Evolutionary conservation across 2,329 filamentous ascomycete species (phyloP).

Genomic region (Verticillium albo-atrum): DNA sequence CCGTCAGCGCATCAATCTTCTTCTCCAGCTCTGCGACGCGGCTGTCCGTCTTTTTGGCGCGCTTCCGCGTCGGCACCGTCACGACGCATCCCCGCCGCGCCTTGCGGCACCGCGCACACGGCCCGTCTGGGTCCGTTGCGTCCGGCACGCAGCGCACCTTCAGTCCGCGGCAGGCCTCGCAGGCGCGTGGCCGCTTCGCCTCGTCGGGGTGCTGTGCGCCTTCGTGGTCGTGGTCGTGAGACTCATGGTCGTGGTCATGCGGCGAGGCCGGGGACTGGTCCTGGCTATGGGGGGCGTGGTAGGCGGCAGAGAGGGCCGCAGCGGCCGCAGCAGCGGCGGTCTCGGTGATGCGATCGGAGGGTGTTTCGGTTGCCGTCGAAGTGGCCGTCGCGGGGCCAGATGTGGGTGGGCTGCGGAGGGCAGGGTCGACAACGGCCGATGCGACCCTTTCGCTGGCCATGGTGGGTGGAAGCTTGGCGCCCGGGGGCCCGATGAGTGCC

Average conservation of each 20-base stretch:
- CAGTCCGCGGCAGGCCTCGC: constrained; percentile 69
- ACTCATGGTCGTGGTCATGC: constrained; percentile 4
- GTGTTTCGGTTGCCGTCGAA: neutral
- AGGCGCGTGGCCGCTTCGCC: constrained; percentile 65
- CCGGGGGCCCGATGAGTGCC: constrained; percentile 1
- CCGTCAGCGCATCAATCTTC: constrained; percentile 86
- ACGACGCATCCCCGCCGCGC: constrained; percentile 73
- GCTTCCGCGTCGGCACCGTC: constrained; percentile 69
- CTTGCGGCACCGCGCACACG: constrained; percentile 75
- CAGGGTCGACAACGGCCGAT: constrained; percentile 9
- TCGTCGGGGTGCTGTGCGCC: constrained; percentile 29
- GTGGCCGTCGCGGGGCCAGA: neutral
- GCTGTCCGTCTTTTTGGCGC: constrained; percentile 89
- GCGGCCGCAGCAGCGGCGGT: constrained; percentile 1
- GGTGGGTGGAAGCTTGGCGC: neutral
- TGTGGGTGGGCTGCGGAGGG: constrained; percentile 2
- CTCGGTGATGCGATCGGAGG: constrained; percentile 1
- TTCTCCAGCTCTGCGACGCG: constrained; percentile 86
- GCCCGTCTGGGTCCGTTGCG: constrained; percentile 52
- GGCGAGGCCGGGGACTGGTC: neutral
- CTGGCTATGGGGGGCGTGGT: neutral
- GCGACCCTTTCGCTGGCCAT: neutral
- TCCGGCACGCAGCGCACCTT: constrained; percentile 86
- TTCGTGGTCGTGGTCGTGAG: constrained; percentile 2
- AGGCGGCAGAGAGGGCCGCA: neutral